phyloP scores from a whole-genome alignment of 805 yeast genomes.

The Nakazawaea molendinolei region DNA sequence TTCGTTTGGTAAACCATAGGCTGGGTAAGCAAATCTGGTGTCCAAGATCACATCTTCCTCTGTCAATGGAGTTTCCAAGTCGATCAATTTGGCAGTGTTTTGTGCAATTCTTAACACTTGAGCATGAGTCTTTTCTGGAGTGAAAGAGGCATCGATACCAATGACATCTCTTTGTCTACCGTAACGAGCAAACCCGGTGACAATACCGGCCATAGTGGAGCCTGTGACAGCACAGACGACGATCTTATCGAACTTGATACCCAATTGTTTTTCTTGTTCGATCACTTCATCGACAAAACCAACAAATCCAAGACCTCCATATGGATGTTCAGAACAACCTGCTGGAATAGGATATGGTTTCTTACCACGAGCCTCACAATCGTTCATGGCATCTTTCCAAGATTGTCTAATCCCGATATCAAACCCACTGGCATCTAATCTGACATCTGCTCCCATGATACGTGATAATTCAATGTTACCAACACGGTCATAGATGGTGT shows the following conservation, averaged over 20 bases:
- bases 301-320: slow-evolving; percentile 30
- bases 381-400: slow-evolving; percentile 24
- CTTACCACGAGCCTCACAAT: slow-evolving; percentile 21
- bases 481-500: slow-evolving; percentile 27
- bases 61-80: slow-evolving; percentile 19
- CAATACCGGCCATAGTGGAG: slow-evolving; percentile 28
- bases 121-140: slow-evolving; percentile 27
- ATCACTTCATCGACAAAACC: slow-evolving; percentile 29
- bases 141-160: slow-evolving; percentile 30
- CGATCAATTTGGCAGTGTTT: slow-evolving; percentile 25
- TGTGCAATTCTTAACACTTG: slow-evolving; percentile 28
- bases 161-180: slow-evolving; percentile 27
- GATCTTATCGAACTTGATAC: slow-evolving; percentile 27
- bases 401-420: slow-evolving; percentile 30
- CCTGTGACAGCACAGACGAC: slow-evolving; percentile 30
- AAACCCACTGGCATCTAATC: slow-evolving; percentile 26
- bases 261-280: slow-evolving; percentile 27
- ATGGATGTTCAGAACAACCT: slow-evolving; percentile 29
- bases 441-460: slow-evolving; percentile 30
- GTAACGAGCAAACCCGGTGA: slow-evolving; percentile 28
- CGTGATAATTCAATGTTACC: slow-evolving; percentile 30
- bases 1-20: slow-evolving; percentile 28
- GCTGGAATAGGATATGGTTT: slow-evolving; percentile 32
- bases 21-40: slow-evolving; percentile 27
- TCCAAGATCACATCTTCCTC: slow-evolving; percentile 22